Conservation (phyloP, 495 filamentous ascomycete genomes). For the Lasiosphaeriaceae sp. region DNA sequence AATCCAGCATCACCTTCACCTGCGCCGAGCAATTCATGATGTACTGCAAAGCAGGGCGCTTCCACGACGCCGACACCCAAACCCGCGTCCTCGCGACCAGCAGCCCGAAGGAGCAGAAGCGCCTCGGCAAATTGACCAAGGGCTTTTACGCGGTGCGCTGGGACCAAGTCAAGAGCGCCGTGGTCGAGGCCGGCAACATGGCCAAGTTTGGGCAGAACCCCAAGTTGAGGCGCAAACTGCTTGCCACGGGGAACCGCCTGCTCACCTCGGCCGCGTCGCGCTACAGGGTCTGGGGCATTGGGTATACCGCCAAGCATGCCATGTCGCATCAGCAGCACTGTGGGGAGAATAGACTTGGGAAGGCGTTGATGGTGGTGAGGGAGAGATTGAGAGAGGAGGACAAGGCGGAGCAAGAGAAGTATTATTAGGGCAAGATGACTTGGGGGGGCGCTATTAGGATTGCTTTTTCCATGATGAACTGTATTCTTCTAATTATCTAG, state of each 20-base stretch:
- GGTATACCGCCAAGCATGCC: slow-evolving; percentile 28
- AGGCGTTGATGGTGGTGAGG: slow-evolving; percentile 29
- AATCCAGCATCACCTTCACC: slow-evolving; percentile 21
- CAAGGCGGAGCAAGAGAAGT: neutral
- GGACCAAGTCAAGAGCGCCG: slow-evolving; percentile 27
- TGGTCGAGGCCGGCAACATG: slow-evolving; percentile 28
- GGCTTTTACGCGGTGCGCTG: slow-evolving; percentile 23
- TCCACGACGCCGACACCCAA: slow-evolving; percentile 22
- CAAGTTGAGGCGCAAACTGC: slow-evolving; percentile 23
- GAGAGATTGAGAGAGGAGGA: slow-evolving; percentile 12
- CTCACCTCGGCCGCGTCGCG: slow-evolving; percentile 27
- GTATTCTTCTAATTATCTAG: too few species aligned
- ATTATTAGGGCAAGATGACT: neutral
- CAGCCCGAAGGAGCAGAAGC: slow-evolving; percentile 28
- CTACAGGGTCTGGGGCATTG: slow-evolving; percentile 36
- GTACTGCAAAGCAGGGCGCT: slow-evolving; percentile 34
- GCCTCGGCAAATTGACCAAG: slow-evolving; percentile 21
- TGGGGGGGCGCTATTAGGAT: too few species aligned
- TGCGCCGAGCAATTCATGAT: slow-evolving; percentile 38
- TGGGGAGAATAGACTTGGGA: slow-evolving; percentile 30
- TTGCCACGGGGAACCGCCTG: slow-evolving; percentile 25
- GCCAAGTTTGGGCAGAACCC: slow-evolving; percentile 32
- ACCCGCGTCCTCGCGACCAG: slow-evolving; percentile 18
- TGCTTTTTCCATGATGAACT: too few species aligned
- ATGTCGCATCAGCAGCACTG: slow-evolving; percentile 21